phyloP scores from a whole-genome alignment of 2,329 filamentous ascomycete genomes.

The Cercospora canescens region DNA sequence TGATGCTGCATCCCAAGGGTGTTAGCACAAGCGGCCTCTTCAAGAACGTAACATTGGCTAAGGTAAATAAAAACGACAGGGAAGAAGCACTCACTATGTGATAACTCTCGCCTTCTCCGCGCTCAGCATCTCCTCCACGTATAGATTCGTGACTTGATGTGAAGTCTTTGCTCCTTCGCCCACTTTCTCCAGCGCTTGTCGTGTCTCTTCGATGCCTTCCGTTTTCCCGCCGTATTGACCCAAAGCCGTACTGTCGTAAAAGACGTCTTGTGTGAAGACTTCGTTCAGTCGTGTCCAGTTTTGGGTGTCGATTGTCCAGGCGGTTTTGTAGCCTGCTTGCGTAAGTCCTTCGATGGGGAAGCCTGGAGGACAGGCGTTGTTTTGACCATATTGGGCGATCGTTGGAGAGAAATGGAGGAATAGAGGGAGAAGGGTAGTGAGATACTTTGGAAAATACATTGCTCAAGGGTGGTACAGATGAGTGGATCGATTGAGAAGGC shows the following conservation, averaged over 20 bases:
- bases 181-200: slow-evolving; percentile 1
- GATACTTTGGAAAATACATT: background rate
- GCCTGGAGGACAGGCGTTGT: background rate
- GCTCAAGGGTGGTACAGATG: background rate
- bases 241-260: slow-evolving; percentile 15
- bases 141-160: slow-evolving; percentile 18
- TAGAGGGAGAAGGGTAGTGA: background rate
- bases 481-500: background rate
- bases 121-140: slow-evolving; percentile 11
- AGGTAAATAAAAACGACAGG: background rate
- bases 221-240: slow-evolving; percentile 17
- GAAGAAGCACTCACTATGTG: slow-evolving; percentile 8
- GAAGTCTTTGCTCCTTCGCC: slow-evolving; percentile 12
- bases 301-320: slow-evolving; percentile 18
- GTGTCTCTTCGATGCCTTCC: slow-evolving; percentile 11
- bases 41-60: background rate
- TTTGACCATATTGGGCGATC: slow-evolving; percentile 5
- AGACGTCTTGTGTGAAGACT: slow-evolving; percentile 17
- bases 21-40: background rate
- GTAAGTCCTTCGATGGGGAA: slow-evolving; percentile 18
- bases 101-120: slow-evolving; percentile 18
- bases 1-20: slow-evolving; percentile 6
- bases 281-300: slow-evolving; percentile 17
- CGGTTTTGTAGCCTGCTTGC: slow-evolving; percentile 21
- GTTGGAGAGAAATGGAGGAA: background rate